Evolutionary conservation across 1,139 yeast genomes (phyloP).

Genomic region (Scheffersomyces segobiensis): DNA sequence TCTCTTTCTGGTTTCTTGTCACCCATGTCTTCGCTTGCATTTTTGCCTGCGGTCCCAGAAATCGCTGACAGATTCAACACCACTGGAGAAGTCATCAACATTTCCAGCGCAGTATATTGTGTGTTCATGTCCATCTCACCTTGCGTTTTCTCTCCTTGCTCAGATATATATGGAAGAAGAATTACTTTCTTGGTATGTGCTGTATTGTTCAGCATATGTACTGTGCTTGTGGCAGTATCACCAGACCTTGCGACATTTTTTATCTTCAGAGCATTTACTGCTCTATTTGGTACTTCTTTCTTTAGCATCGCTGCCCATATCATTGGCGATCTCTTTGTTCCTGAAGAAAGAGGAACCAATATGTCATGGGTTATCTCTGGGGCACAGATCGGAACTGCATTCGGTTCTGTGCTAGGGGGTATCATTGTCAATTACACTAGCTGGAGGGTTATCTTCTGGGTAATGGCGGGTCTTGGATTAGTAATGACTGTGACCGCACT

Average conservation of each 20-base stretch:
- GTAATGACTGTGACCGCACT: constrained; percentile 26
- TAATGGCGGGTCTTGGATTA: constrained; percentile 42
- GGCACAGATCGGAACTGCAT: constrained; percentile 48
- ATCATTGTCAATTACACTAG: constrained; percentile 46
- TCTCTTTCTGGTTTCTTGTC: constrained; percentile 36
- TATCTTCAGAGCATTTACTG: constrained; percentile 46
- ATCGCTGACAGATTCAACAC: constrained; percentile 46
- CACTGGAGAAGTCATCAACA: constrained; percentile 44
- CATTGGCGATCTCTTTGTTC: constrained; percentile 47
- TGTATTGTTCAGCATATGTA: constrained; percentile 29
- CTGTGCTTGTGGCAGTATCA: constrained; percentile 44
- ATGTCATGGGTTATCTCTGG: constrained; percentile 47
- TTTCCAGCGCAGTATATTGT: constrained; percentile 51
- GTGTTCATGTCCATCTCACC: constrained; percentile 54
- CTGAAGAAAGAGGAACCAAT: constrained; percentile 47
- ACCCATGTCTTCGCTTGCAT: constrained; percentile 43
- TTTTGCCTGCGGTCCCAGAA: constrained; percentile 51
- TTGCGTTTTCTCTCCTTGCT: constrained; percentile 46
- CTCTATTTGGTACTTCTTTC: constrained; percentile 54
- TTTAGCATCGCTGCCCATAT: constrained; percentile 49
- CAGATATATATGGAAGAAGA: constrained; percentile 51
- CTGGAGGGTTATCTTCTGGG: constrained; percentile 54
- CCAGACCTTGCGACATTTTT: constrained; percentile 52
- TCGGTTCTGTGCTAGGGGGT: constrained; percentile 50
- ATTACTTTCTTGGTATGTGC: constrained; percentile 40